Percentiles rank a stretch among this genome's conserved stretches.
Conservation (phyloP, 352 stramenopile genomes). For the Aphanomyces stellatus region DNA sequence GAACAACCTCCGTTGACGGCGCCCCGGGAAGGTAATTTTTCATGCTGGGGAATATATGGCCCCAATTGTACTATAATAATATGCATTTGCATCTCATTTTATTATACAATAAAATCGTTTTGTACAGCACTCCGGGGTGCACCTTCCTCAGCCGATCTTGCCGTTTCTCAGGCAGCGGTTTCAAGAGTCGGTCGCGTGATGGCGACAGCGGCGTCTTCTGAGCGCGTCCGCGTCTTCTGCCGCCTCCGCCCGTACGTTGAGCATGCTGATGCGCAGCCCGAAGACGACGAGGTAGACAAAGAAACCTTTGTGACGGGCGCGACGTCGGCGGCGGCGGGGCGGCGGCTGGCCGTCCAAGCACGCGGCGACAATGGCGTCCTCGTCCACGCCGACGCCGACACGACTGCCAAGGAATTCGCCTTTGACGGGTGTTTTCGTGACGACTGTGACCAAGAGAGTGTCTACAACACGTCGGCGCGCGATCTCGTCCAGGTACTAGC, state of each 20-base stretch:
- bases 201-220: not conserved
- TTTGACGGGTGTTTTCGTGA: constrained; percentile 52
- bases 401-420: constrained; percentile 37
- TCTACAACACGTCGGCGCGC: constrained; percentile 43
- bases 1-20: too few relatives aligned
- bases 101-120: too few relatives aligned
- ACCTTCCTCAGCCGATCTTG: too few relatives aligned
- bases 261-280: constrained; percentile 27
- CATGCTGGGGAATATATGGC: too few relatives aligned
- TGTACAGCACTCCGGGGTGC: too few relatives aligned
- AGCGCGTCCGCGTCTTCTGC: constrained; percentile 67
- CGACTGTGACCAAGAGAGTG: constrained; percentile 30
- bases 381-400: too few relatives aligned
- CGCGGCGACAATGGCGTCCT: too few relatives aligned
- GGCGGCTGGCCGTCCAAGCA: not conserved
- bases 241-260: constrained; percentile 48
- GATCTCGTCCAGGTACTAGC: constrained; percentile 33
- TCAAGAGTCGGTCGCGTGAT: too few relatives aligned
- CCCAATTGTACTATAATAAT: too few relatives aligned
- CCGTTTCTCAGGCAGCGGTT: too few relatives aligned
- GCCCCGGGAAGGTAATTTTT: too few relatives aligned
- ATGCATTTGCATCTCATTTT: too few relatives aligned
- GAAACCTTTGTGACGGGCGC: constrained; percentile 53
- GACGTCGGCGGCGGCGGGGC: not conserved
- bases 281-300: constrained; percentile 28